Evolutionary conservation across 164 flowering plant genomes (phyloP).

Genomic region (Aristolochia californica): DNA sequence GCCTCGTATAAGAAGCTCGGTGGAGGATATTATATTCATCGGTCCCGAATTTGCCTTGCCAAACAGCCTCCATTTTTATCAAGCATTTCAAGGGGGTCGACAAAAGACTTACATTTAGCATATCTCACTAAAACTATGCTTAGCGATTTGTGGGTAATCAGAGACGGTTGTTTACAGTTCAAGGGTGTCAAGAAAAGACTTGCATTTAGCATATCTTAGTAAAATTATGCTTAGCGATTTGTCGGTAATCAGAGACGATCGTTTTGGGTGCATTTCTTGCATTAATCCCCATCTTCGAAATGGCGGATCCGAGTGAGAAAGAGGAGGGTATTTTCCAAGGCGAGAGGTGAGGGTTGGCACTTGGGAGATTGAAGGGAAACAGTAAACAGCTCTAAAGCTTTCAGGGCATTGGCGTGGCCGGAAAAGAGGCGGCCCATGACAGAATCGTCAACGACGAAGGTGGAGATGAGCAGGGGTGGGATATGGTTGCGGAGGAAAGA

Average conservation of each 20-base stretch:
- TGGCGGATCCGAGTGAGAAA: constrained; percentile 59
- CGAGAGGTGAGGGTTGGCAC: constrained; percentile 27
- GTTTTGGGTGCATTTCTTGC: constrained; percentile 20
- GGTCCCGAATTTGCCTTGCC: constrained; percentile 34
- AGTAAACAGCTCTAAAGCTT: constrained; percentile 65
- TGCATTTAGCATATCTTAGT: constrained; percentile 42
- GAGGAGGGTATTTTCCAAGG: constrained; percentile 71
- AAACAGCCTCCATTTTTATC: constrained; percentile 45
- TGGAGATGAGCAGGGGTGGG: constrained; percentile 19
- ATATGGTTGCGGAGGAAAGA: constrained; percentile 30
- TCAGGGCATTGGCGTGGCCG: constrained; percentile 68
- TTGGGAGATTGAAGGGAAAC: constrained; percentile 19
- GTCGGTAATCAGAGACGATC: constrained; percentile 48
- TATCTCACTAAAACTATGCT: constrained; percentile 53
- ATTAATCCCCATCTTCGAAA: constrained; percentile 57
- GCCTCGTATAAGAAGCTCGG: constrained; percentile 58
- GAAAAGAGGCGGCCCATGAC: constrained; percentile 71
- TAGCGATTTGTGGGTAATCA: constrained; percentile 62
- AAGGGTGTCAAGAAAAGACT: constrained; percentile 57
- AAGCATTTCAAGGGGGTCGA: constrained; percentile 58
- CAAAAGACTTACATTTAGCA: constrained; percentile 49
- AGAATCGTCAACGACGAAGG: constrained; percentile 31
- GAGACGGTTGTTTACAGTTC: constrained; percentile 35
- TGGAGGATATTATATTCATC: constrained; percentile 66
- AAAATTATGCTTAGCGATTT: constrained; percentile 72